Percentiles rank a stretch among this genome's conserved stretches.
Conservation (phyloP, 163 green algal species). For the Chlorella variabilis region DNA sequence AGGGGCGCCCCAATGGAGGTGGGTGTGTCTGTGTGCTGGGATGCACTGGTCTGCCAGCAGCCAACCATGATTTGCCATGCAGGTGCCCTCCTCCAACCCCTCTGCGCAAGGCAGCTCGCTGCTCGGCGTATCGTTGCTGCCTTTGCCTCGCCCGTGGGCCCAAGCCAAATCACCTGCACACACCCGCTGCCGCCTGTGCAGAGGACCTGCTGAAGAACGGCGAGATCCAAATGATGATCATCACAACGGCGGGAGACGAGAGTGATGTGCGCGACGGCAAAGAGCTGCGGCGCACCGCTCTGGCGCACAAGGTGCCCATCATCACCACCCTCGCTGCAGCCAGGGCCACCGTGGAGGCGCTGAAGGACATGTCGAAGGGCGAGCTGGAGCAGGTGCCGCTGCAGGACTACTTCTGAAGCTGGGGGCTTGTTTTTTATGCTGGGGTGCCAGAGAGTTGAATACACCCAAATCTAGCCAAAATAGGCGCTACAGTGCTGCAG, state of each 20-base stretch:
- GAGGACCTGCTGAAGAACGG: slow-evolving; percentile 46
- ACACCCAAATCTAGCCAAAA: too few species aligned
- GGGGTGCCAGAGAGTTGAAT: too few species aligned
- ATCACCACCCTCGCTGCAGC: slow-evolving; percentile 95
- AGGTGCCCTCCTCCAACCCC: too few species aligned
- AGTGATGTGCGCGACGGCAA: slow-evolving; percentile 89
- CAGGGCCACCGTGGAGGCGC: slow-evolving; percentile 70
- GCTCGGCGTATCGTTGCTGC: too few species aligned
- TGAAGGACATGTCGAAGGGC: slow-evolving; percentile 78
- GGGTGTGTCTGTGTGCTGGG: background rate
- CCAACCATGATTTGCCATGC: background rate
- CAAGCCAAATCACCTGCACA: too few species aligned
- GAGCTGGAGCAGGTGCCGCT: slow-evolving; percentile 89
- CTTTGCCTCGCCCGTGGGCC: too few species aligned
- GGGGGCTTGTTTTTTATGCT: too few species aligned
- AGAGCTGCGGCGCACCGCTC: slow-evolving; percentile 89
- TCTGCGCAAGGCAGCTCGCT: too few species aligned
- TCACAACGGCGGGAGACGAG: slow-evolving; percentile 88
- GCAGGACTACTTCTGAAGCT: slow-evolving; percentile 92
- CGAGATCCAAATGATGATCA: slow-evolving; percentile 87
- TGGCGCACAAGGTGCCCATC: slow-evolving; percentile 90
- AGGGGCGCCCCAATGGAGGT: slow-evolving; percentile 91
- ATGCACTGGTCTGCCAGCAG: too few species aligned
- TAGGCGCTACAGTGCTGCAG: too few species aligned
- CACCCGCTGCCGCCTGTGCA: background rate